Evolutionary conservation across 257 asterid species (phyloP), one percentile per base, ranked within the genome.

Genomic region (Knoxia roxburghii): DNA sequence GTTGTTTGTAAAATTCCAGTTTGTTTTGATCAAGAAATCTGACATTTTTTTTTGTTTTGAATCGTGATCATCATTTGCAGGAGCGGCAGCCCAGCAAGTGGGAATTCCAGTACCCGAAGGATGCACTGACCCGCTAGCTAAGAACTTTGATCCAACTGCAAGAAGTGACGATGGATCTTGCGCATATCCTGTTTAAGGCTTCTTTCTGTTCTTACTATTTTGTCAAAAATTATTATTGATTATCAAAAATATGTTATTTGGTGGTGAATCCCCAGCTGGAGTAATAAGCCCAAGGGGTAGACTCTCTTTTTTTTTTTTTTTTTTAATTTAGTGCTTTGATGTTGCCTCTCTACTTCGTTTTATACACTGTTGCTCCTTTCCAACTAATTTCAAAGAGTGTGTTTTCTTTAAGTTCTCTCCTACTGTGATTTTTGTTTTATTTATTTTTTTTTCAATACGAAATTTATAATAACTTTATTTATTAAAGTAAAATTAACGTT

Each of bases 141-240:
- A 1, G 0, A 88, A 82, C 82, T 81, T 71, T 52, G 94, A 86
- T 77, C 93, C 90, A 2, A 81, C 93, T 49, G 84, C 86, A 18
- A 84, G 91, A 71, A 85, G 95, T 52, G 91, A 89, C 64, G 82
- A 85, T 76, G 86, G 91, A 39, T 80, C 77, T 80, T 89, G 84
- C 66, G 5, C n/a, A 23, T 86, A 82, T 72, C 27, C 33, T 67
- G 0, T 71, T 6, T 78, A 75, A 70, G 51, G 53, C 68, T 57
- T 8, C n/a, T n/a, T n/a, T n/a, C n/a, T n/a, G n/a, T n/a, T n/a
- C n/a, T n/a, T n/a, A n/a, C n/a, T n/a, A n/a, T n/a, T 8, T 24
- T 54, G 39, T 51, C 64, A 43, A 43, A 4, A 4, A 12, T 43
- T 20, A 30, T 58, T 37, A 17, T 58, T 58, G n/a, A 1, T 49